Evolutionary conservation across 306 rosid species (phyloP), one percentile per base, ranked within the genome.

Genomic region (Neltuma alba): DNA sequence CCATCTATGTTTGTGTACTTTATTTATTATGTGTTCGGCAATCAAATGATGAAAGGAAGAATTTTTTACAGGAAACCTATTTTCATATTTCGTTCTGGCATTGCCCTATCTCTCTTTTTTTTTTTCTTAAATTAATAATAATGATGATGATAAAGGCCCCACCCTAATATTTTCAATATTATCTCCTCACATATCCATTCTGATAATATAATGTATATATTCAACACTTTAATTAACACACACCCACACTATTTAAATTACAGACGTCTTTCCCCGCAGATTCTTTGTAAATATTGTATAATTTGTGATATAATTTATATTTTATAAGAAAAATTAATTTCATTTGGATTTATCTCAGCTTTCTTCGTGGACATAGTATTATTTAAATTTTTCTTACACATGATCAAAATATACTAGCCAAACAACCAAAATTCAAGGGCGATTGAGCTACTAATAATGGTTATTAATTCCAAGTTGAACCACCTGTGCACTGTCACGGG

Each of bases 41-140:
- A 69, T 69, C 74, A 14, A 62, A 69, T 42, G 38, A 69, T 25
- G 74, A 42, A 40, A 20, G 27, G 72, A n/a, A n/a, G 72, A 36
- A 65, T 65, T 36, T 65, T 36, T 65, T 36, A 65, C 18, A 65
- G 9, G 27, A 34, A 64, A 3, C 44, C 44, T 23, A 3, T 42
- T 2, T 61, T 64, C 31, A 66, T 37, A 20, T 36, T 20, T 66
- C 36, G 11, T 47, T 76, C 33, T 62, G 33, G 23, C 48, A 45
- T 13, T 25, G 18, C 25, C 45, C 45, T 61, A 27, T 52, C 38
- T 76, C 18, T 37, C 16, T 8, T 38, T n/a, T n/a, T 38, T 38
- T 38, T 38, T 61, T 38, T 31, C 21, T n/a, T 20, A 52, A 27
- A 2, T 15, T 15, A 20, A n/a, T 4, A 18, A 52, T 52, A 20